Evolutionary conservation across 441 rosid genomes (phyloP).

Genomic region (Jatropha multifida): DNA sequence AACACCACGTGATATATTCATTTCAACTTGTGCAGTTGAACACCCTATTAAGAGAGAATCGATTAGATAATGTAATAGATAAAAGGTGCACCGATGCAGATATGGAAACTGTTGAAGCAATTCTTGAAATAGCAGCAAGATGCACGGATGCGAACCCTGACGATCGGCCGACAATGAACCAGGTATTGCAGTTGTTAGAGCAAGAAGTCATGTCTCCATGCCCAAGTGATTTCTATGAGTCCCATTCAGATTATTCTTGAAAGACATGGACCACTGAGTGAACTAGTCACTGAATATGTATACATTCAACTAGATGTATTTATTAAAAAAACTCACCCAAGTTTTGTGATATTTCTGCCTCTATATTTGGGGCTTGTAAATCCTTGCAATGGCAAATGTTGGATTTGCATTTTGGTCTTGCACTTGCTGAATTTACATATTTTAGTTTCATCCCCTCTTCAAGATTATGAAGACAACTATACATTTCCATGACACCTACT

Average conservation of each 20-base stretch:
- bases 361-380: constrained; percentile 30
- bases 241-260: constrained; percentile 80
- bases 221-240: constrained; percentile 77
- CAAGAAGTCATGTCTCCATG: constrained; percentile 94
- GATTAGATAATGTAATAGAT: constrained; percentile 72
- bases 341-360: constrained; percentile 10
- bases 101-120: constrained; percentile 69
- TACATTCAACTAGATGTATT: constrained; percentile 26
- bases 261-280: not conserved
- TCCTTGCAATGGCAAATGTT: constrained; percentile 14
- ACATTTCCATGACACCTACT: no score
- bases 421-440: not conserved
- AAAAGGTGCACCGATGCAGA: constrained; percentile 58
- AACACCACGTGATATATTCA: not conserved
- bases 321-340: not conserved
- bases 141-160: constrained; percentile 84
- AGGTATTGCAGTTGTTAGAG: constrained; percentile 78
- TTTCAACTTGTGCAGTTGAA: constrained; percentile 57
- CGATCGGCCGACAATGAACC: constrained; percentile 84
- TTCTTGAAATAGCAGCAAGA: constrained; percentile 76
- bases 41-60: constrained; percentile 68
- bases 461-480: not conserved
- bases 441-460: not conserved
- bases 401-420: constrained; percentile 18
- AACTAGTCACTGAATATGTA: not conserved